Base-by-base conservation (phyloP, 75 land plant genomes). In the Selaginella moellendorffii region DNA sequence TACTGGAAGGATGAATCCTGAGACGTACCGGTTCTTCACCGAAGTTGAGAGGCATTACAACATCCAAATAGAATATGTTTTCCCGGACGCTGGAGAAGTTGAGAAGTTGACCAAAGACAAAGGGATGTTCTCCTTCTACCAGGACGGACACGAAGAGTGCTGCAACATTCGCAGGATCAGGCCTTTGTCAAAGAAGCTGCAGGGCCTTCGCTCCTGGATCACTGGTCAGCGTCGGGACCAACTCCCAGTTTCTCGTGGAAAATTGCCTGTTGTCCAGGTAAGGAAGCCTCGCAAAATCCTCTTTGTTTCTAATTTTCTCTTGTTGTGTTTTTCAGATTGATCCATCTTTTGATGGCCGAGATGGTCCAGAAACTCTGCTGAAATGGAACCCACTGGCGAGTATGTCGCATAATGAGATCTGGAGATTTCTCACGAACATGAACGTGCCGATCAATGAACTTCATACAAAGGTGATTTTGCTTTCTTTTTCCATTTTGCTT, bases 221-320 rank as follows among this genome's bases (percentile, higher is more conserved):
- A 92, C 97, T 23, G 97, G 97, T 1, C 90, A 88, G 72, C 77
- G 98, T n/a, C 82, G 79, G 29, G 95, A 92, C 56, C 97, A 92
- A 30, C 83, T 88, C 0, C 97, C 97, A 54, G 97, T 88, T 5
- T 87, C 95, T 1, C 77, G 97, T 10, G 77, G 84, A 31, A 74
- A 85, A 19, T 71, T 92, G 17, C 97, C 97, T 21, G 73, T 88
- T 63, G 89, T 83, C 18, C 98, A 93, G 74, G 88, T 90, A 36
- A 36, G 46, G 46, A 5, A 36, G 10, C 14, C n/a, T n/a, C n/a
- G n/a, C n/a, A n/a, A n/a, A n/a, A 36, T 36, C 5, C 14, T 36
- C 10, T 36, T 36, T 14, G 14, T 36, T 36, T 36, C 46, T 36
- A 36, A 36, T 36, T 5, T 36, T 36, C 5, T 36, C 46, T 36